These are phyloP conservation scores for Paraleonurus japonicus DNA, from an alignment of 257 asterid species.

Conservation along the genomic window DNA sequence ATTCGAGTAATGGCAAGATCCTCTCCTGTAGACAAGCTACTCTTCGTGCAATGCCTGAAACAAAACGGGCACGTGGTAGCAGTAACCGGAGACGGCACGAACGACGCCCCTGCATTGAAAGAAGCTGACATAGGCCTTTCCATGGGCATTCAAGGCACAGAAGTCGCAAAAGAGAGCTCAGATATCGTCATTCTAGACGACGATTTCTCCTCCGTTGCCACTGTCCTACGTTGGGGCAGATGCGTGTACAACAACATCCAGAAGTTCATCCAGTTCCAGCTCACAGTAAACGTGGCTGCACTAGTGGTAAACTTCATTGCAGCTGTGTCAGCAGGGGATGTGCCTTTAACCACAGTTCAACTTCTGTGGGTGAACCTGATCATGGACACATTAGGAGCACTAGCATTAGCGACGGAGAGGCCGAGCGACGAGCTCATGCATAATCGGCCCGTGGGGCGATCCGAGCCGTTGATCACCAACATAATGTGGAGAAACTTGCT, in stretches of 20 bases:
- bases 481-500: conserved; percentile 65
- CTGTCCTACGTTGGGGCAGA: conserved; percentile 70
- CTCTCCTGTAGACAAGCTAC: conserved; percentile 51
- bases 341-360: conserved; percentile 64
- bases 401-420: conserved; percentile 60
- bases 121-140: conserved; percentile 71
- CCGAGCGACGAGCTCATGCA: conserved; percentile 47
- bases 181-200: conserved; percentile 71
- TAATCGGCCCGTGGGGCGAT: conserved; percentile 41
- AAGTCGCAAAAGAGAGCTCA: conserved; percentile 63
- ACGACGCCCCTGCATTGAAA: conserved; percentile 56
- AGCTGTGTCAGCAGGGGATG: conserved; percentile 70
- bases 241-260: conserved; percentile 67
- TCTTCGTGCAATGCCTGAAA: conserved; percentile 53
- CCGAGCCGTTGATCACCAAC: conserved; percentile 56
- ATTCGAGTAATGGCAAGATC: conserved; percentile 70
- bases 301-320: conserved; percentile 66
- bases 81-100: conserved; percentile 59
- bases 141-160: conserved; percentile 65
- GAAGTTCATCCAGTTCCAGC: conserved; percentile 74
- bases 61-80: conserved; percentile 73
- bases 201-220: conserved; percentile 50
- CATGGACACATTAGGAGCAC: conserved; percentile 67
- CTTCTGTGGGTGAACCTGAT: conserved; percentile 77
- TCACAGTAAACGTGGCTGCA: conserved; percentile 63